phyloP scores from a whole-genome alignment of 2,329 filamentous ascomycete species.

The Verticillium nonalfalfae region DNA sequence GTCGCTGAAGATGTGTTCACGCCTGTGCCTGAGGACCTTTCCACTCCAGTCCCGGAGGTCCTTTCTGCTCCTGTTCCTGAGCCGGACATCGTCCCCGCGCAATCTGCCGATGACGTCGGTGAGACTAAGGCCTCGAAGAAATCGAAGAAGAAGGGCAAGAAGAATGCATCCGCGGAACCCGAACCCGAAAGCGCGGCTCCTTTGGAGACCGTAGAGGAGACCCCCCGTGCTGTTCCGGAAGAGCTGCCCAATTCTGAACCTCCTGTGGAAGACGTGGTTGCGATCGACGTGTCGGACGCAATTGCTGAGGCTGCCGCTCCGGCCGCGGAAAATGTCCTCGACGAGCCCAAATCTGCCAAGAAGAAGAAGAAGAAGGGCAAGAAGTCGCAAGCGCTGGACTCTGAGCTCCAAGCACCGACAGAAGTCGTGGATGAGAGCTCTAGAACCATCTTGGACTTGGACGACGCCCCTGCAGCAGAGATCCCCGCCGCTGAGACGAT shows the following conservation, averaged over 20 bases:
- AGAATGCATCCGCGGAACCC: neutral
- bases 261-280: neutral
- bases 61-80: neutral
- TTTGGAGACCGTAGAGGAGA: neutral
- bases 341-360: constrained; percentile 4
- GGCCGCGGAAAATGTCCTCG: constrained; percentile 8
- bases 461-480: constrained; percentile 13
- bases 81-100: neutral
- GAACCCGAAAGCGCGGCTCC: neutral
- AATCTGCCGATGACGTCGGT: constrained; percentile 3
- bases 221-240: neutral
- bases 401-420: constrained; percentile 1
- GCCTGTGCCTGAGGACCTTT: neutral
- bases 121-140: constrained; percentile 14
- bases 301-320: neutral
- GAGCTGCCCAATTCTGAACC: neutral
- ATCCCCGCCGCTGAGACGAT: neutral
- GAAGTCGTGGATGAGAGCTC: neutral
- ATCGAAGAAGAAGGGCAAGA: constrained; percentile 9
- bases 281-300: neutral
- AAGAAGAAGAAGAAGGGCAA: constrained; percentile 7
- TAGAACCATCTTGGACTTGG: constrained; percentile 3
- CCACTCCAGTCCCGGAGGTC: neutral
- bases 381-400: constrained; percentile 4
- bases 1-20: constrained; percentile 2